Evolutionary conservation across 2,329 filamentous ascomycete species (phyloP).

Genomic region (Stylonectria norvegica): DNA sequence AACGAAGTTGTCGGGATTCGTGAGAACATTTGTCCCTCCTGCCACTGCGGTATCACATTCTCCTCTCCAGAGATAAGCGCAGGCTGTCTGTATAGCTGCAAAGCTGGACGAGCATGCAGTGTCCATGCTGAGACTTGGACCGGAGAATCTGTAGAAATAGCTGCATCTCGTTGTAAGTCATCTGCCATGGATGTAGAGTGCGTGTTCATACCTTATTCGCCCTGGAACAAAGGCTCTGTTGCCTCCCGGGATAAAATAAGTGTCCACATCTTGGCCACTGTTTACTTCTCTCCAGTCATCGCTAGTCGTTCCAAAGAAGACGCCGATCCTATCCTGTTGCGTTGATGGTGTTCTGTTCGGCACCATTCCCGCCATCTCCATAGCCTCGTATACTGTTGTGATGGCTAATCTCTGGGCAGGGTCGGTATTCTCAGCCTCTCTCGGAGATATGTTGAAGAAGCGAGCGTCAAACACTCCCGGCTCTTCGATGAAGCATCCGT

Average conservation of each 20-base stretch:
- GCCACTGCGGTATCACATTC: slow-evolving; percentile 65
- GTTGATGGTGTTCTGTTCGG: slow-evolving; percentile 66
- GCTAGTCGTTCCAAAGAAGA: slow-evolving; percentile 71
- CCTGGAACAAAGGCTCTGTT: slow-evolving; percentile 22
- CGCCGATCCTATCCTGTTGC: slow-evolving; percentile 58
- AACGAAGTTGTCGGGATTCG: slow-evolving; percentile 63
- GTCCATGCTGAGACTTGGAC: slow-evolving; percentile 67
- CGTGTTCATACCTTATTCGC: slow-evolving; percentile 15
- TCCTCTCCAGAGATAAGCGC: slow-evolving; percentile 60
- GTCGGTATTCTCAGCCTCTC: slow-evolving; percentile 71
- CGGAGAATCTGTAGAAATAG: slow-evolving; percentile 71
- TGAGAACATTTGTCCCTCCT: slow-evolving; percentile 62
- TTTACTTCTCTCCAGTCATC: slow-evolving; percentile 78
- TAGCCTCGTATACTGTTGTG: slow-evolving; percentile 72
- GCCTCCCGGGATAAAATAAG: slow-evolving; percentile 44
- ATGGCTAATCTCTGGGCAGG: slow-evolving; percentile 72
- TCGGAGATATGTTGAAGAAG: slow-evolving; percentile 82
- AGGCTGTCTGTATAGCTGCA: slow-evolving; percentile 60
- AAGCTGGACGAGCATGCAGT: slow-evolving; percentile 72
- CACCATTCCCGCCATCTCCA: slow-evolving; percentile 72
- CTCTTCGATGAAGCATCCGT: slow-evolving; percentile 67
- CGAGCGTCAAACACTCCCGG: slow-evolving; percentile 71
- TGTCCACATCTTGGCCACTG: slow-evolving; percentile 66
- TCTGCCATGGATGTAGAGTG: no score
- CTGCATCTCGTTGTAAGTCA: slow-evolving; percentile 39